phyloP scores from a whole-genome alignment of 1,284 basidiomycete genomes.

The Ustilago bromivora region DNA sequence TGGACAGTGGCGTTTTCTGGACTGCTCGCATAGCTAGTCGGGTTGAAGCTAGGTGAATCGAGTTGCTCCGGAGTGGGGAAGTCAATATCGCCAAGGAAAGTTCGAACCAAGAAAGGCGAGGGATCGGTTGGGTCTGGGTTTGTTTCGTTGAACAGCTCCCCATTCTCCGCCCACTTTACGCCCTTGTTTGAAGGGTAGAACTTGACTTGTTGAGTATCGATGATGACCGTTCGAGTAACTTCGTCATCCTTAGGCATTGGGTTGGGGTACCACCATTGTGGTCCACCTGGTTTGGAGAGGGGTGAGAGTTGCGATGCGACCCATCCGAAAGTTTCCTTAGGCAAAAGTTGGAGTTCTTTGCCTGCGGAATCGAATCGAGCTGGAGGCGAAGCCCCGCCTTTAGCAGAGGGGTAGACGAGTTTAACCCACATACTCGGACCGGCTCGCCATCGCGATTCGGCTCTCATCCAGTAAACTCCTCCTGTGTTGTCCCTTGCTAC shows the following conservation, averaged over 20 bases:
- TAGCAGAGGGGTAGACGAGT: constrained; percentile 21
- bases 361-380: neutral
- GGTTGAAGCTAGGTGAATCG: neutral
- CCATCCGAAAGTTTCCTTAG: constrained; percentile 50
- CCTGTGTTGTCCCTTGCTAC: constrained; percentile 34
- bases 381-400: neutral
- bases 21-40: constrained; percentile 23
- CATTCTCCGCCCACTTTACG: constrained; percentile 41
- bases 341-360: constrained; percentile 19
- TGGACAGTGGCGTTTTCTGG: neutral
- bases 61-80: constrained; percentile 20
- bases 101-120: constrained; percentile 44
- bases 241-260: constrained; percentile 32
- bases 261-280: constrained; percentile 16
- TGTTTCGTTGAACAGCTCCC: constrained; percentile 17
- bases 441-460: constrained; percentile 46
- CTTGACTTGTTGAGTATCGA: constrained; percentile 49
- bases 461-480: constrained; percentile 53
- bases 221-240: constrained; percentile 49
- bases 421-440: constrained; percentile 45
- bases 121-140: neutral
- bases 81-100: constrained; percentile 24
- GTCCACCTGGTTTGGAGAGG: neutral
- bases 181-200: constrained; percentile 24
- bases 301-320: constrained; percentile 25